Conservation (phyloP, 2,329 filamentous ascomycete species). For the Fusarium euwallaceae region DNA sequence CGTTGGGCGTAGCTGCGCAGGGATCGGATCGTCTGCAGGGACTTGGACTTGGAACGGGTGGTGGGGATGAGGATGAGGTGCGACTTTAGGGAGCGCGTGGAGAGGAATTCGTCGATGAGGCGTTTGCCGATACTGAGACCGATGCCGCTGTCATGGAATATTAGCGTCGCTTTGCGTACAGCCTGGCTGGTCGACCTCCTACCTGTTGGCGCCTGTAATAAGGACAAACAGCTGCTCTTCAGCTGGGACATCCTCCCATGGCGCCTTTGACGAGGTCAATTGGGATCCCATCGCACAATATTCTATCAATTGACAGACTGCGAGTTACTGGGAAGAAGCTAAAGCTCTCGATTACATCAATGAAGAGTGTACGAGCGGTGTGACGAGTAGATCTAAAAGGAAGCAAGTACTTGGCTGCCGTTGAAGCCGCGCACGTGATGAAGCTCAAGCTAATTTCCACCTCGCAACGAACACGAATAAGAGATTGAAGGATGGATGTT, state of each 20-base stretch:
- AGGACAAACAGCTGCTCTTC: constrained; percentile 72
- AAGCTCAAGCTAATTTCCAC: constrained; percentile 29
- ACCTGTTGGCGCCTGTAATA: constrained; percentile 91
- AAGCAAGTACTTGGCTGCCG: background rate
- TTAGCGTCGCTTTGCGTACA: constrained; percentile 19
- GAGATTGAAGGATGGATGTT: background rate
- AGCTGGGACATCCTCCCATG: constrained; percentile 54
- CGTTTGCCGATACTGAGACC: constrained; percentile 87
- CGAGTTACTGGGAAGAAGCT: background rate
- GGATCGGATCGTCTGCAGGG: constrained; percentile 75
- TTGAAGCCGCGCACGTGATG: constrained; percentile 30
- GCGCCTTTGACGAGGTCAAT: constrained; percentile 40
- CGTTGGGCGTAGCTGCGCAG: constrained; percentile 72
- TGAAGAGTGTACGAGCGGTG: constrained; percentile 6
- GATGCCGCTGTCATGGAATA: constrained; percentile 73
- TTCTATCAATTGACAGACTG: constrained; percentile 1
- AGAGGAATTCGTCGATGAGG: constrained; percentile 90
- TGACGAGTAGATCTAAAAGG: background rate
- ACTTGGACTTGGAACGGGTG: constrained; percentile 82
- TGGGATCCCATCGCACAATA: constrained; percentile 36
- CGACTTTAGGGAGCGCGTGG: constrained; percentile 72
- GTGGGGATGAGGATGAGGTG: constrained; percentile 86
- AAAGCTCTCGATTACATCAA: background rate
- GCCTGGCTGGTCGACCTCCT: constrained; percentile 40
- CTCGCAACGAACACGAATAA: constrained; percentile 37